Evolutionary conservation across 495 filamentous ascomycete genomes (phyloP), one percentile per base, ranked within the genome.

Genomic region (Stereocaulon alpinum): DNA sequence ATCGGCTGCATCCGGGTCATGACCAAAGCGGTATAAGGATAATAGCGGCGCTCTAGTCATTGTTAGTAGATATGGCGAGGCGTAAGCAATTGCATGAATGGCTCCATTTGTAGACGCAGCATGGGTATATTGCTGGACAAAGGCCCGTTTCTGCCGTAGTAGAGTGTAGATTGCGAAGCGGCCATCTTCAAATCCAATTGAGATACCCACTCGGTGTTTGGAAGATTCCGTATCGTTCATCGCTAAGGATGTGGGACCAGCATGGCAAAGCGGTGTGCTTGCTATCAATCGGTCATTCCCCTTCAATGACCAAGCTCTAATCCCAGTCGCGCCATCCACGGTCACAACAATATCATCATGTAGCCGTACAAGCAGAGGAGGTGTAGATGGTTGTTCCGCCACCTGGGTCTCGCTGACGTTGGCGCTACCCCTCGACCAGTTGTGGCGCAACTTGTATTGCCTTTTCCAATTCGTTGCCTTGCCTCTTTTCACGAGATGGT

Each of bases 371-470:
- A 95, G 73, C 53, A 86, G 56, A n/a, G 79, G 80, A 55, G 82
- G 79, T 55, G 72, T 66, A 6, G 76, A 72, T 11, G 80, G 72
- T 56, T 69, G 64, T 53, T 79, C 72, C 22, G 82, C 77, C 34
- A 96, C 79, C 60, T 80, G 74, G 24, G 95, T 78, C 70, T 95
- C 86, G 30, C 84, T 85, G 3, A 95, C 80, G 47, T 80, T 82
- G 61, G 91, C 96, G 62, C 81, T 83, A 27, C 93, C 93, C 61
- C 79, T 82, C 18, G 85, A 81, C 93, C 93, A 98, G 69, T 97
- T 97, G 67, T 96, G 87, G 54, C 87, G 81, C 40, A 96, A 77
- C 65, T 86, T 90, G 71, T 91, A 98, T 64, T 93, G 87, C 55
- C 79, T 77, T 75, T 96, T 96, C 93, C 93, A 98, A 70, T 87